Evolutionary conservation across 139 green algal species (phyloP).

Genomic region (Closterium sp.): DNA sequence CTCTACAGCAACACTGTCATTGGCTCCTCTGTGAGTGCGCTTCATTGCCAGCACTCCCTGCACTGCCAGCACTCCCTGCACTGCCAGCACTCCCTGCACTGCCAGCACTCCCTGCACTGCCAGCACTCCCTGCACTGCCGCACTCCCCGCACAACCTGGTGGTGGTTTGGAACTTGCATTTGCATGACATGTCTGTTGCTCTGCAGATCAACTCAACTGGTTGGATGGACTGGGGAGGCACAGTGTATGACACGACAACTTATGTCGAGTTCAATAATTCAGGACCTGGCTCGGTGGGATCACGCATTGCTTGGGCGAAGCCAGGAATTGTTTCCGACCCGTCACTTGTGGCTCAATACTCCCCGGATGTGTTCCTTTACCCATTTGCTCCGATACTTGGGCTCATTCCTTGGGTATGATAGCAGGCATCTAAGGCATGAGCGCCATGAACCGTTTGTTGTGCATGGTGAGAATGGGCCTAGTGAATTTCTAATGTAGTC

Average conservation of each 20-base stretch:
- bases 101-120: too few relatives aligned
- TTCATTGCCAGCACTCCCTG: too few relatives aligned
- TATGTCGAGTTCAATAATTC: not conserved
- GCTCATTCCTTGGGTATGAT: not conserved
- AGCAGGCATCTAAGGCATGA: too few relatives aligned
- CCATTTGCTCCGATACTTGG: not conserved
- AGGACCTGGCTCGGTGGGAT: not conserved
- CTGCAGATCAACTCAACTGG: not conserved
- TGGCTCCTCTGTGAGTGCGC: not conserved
- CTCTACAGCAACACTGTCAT: not conserved
- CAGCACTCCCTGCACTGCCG: too few relatives aligned
- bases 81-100: too few relatives aligned
- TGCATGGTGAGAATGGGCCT: too few relatives aligned
- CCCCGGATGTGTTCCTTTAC: not conserved
- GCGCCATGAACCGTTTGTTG: too few relatives aligned
- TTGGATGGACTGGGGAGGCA: not conserved
- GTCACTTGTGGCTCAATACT: not conserved
- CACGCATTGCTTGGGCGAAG: not conserved
- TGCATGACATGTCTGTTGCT: not conserved
- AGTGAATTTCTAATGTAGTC: too few relatives aligned
- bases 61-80: too few relatives aligned
- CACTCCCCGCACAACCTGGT: too few relatives aligned
- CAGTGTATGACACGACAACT: not conserved
- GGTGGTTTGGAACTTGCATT: not conserved
- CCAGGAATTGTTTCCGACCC: not conserved